These are phyloP conservation scores for Xylaria sp. DNA, from an alignment of 2,329 filamentous ascomycete species.

Conservation along the genomic window DNA sequence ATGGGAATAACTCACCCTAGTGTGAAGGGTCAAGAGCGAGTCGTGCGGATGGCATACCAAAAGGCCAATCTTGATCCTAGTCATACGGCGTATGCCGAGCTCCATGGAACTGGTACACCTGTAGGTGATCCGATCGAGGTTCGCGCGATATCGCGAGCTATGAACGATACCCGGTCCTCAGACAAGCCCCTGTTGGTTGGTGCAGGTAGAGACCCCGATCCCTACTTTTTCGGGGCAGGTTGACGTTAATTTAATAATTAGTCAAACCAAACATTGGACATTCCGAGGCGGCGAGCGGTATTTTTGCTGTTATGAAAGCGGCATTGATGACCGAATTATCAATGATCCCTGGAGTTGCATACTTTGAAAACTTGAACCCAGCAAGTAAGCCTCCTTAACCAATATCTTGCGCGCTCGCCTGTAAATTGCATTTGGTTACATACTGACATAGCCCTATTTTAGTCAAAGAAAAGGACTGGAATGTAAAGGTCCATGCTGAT, in stretches of 20 bases:
- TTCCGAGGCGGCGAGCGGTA: conserved; percentile 35
- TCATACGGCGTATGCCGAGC: conserved; percentile 35
- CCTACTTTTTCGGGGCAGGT: not conserved
- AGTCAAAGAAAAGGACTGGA: conserved; percentile 34
- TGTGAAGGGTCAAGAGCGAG: conserved; percentile 30
- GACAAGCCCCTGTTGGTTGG: conserved; percentile 24
- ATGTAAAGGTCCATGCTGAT: conserved; percentile 29
- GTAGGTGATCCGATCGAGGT: conserved; percentile 29
- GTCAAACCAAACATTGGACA: conserved; percentile 37
- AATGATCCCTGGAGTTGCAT: conserved; percentile 25
- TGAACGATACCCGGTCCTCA: conserved; percentile 19
- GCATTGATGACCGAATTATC: conserved; percentile 28
- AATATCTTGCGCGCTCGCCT: not conserved
- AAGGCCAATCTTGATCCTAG: conserved; percentile 31
- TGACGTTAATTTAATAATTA: not conserved
- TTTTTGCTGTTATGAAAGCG: conserved; percentile 34
- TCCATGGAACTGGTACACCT: conserved; percentile 31
- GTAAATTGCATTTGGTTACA: not conserved
- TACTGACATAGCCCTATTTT: conserved; percentile 2
- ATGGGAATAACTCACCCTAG: conserved; percentile 41
- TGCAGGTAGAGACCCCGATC: conserved; percentile 10
- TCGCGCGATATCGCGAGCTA: conserved; percentile 16
- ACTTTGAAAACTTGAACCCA: conserved; percentile 34
- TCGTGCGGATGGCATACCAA: conserved; percentile 32
- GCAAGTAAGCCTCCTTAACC: conserved; percentile 21